Base-by-base conservation (phyloP, 2,329 filamentous ascomycete species). In the Clarireedia homoeocarpa region DNA sequence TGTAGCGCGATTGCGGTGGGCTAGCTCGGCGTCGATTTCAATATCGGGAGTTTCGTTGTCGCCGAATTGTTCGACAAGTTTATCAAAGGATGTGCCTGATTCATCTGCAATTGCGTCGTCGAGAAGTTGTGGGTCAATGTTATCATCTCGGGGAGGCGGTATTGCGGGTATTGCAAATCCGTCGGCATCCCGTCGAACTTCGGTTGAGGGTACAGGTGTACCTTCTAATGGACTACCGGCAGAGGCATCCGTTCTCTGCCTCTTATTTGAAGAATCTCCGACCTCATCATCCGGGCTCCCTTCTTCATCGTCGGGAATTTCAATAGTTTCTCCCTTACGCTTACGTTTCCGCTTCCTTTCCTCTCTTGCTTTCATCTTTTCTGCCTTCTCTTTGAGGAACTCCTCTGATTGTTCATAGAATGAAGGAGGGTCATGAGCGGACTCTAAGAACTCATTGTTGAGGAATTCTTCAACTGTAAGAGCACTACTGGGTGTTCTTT, bases 391-490 rank as follows among this genome's bases (percentile, higher is more conserved):
- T 66, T 72, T 73, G 65, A 80, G 74, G 68, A 81, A 80, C 65
- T 85, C 78, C 56, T 83, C 74, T 23, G 80, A 75, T 65, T 86
- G 78, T 65, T 83, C 79, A 67, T 88, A 89, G 62, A 94, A 88
- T 0, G 90, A 86, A 0, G 94, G 94, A 0, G 94, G 94, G 63
- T 95, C 89, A 61, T 89, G 85, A 24, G 80, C 74, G 24, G 85
- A 84, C 64, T 91, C 88, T 20, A 91, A 71, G 59, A 88, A 85
- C 57, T 86, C 85, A 51, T 82, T 77, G 60, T 83, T 80, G 48
- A 88, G 77, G 66, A 96, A 96, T 65, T 96, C 86, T 59, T 91
- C 86, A 20, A 99, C 88, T 0, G 90, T 94, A 71, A 97, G 80
- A 51, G 83, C 82, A 62, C 90, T 90, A 59, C 87, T 91, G 60